Evolutionary conservation across 768 basidiomycete genomes (phyloP), one percentile per base, ranked within the genome.

Genomic region (Sutorius australiensis): DNA sequence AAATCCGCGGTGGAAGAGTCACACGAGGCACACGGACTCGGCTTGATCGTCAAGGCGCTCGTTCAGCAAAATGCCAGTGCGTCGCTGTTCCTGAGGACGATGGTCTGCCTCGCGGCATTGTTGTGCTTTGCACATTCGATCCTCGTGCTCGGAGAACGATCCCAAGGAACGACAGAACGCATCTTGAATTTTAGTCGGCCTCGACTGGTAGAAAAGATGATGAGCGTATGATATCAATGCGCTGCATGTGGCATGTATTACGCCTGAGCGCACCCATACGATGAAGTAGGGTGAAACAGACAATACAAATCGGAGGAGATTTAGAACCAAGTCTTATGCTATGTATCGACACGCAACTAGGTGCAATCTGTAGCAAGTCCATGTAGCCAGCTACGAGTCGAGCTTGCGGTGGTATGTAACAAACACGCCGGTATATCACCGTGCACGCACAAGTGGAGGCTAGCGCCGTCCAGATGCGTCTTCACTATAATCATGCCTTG

Each of bases 371-470:
- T 40, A 53, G 45, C 58, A 60, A 60, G 59, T 56, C 53, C 57
- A 41, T 51, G 69, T 71, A 71, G 68, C 68, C 70, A 52, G 68
- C 68, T 69, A 69, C 68, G 21, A 14, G 31, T 50, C 50, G 24
- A 58, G 44, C 56, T 60, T 65, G 65, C 54, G 31, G 50, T 50
- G 50, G 44, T 54, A 51, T 54, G 27, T 19, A 53, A 61, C 50
- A 58, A 49, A 32, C 34, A 30, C 41, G 32, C 46, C 37, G 17
- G 14, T 44, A 41, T 32, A 38, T 42, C 30, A 34, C 32, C 32
- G 27, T 24, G 17, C 12, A 32, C n/a, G 21, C 32, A 33, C 30
- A 21, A 21, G 31, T 32, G n/a, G 39, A 28, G 32, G 51, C 28
- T 47, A 53, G 31, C 19, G 54, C 32, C 53, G 53, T 36, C 55